Evolutionary conservation across 202 grass and related monocot genomes (phyloP).

Genomic region (Carex arenaria): DNA sequence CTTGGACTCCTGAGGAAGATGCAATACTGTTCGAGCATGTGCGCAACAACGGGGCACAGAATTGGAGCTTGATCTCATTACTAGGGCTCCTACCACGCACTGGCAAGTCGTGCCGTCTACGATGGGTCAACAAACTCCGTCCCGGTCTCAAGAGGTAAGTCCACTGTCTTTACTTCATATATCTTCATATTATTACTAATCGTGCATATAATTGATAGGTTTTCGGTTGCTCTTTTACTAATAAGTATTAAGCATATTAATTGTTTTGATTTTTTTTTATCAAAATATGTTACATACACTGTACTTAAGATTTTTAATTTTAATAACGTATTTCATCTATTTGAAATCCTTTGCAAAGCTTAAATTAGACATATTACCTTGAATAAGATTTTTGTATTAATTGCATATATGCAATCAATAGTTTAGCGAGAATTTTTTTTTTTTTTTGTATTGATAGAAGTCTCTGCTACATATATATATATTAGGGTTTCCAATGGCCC

Average conservation of each 20-base stretch:
- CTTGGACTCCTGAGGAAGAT: slow-evolving; percentile 67
- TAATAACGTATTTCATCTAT: no score
- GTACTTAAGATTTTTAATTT: no score
- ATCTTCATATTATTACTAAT: neutral
- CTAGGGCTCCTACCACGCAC: slow-evolving; percentile 53
- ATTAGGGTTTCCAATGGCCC: neutral
- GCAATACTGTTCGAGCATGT: slow-evolving; percentile 56
- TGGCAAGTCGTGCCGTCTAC: slow-evolving; percentile 85
- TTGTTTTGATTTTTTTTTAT: neutral
- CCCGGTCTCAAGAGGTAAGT: slow-evolving; percentile 59
- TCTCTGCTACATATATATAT: neutral
- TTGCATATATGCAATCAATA: neutral
- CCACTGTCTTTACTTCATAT: neutral
- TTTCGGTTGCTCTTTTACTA: neutral
- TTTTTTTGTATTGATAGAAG: neutral
- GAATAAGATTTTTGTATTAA: neutral
- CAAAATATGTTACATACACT: no score
- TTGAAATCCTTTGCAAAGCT: no score
- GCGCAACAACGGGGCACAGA: slow-evolving; percentile 28
- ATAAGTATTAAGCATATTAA: neutral
- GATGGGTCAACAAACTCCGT: slow-evolving; percentile 83
- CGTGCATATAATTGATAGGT: neutral
- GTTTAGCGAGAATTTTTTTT: neutral
- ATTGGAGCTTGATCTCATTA: slow-evolving; percentile 83
- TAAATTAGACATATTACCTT: neutral